These are phyloP conservation scores for Nakaseomyces bracarensis DNA, from an alignment of 1,139 yeast genomes.

Conservation along the genomic window DNA sequence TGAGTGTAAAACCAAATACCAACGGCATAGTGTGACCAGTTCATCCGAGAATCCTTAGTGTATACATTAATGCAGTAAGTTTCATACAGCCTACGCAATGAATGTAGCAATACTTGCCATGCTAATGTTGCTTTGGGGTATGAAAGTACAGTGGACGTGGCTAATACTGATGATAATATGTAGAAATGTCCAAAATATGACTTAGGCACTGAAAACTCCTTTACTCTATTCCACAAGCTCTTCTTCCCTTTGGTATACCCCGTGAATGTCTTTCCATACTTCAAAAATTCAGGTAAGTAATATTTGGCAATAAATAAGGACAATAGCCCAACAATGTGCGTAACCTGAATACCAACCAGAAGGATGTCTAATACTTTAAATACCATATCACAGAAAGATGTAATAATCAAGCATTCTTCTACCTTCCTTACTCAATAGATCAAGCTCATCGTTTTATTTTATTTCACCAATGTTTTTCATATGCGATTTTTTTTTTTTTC, in stretches of 20 bases:
- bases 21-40: slow-evolving; percentile 64
- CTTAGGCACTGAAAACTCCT: slow-evolving; percentile 39
- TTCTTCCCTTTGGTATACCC: slow-evolving; percentile 11
- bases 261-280: slow-evolving; percentile 36
- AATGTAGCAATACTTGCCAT: slow-evolving; percentile 44
- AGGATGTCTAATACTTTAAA: not conserved
- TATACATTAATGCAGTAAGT: slow-evolving; percentile 45
- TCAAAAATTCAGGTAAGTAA: slow-evolving; percentile 27
- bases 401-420: too few species aligned
- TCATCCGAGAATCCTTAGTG: slow-evolving; percentile 49
- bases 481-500: not conserved
- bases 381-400: too few species aligned
- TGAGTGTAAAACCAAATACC: slow-evolving; percentile 60
- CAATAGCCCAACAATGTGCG: slow-evolving; percentile 15
- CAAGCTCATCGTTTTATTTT: not conserved
- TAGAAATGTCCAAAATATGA: slow-evolving; percentile 36
- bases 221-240: slow-evolving; percentile 14
- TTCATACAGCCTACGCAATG: slow-evolving; percentile 57
- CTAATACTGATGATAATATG: slow-evolving; percentile 18
- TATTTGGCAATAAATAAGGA: slow-evolving; percentile 25
- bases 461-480: not conserved
- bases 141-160: slow-evolving; percentile 12
- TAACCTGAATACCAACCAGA: not conserved
- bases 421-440: not conserved
- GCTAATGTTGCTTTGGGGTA: slow-evolving; percentile 22